Percentiles rank a stretch among this genome's conserved stretches.
These are phyloP conservation scores for Dactylellina haptotyla DNA, from an alignment of 2,329 filamentous ascomycete genomes.

Conservation along the genomic window DNA sequence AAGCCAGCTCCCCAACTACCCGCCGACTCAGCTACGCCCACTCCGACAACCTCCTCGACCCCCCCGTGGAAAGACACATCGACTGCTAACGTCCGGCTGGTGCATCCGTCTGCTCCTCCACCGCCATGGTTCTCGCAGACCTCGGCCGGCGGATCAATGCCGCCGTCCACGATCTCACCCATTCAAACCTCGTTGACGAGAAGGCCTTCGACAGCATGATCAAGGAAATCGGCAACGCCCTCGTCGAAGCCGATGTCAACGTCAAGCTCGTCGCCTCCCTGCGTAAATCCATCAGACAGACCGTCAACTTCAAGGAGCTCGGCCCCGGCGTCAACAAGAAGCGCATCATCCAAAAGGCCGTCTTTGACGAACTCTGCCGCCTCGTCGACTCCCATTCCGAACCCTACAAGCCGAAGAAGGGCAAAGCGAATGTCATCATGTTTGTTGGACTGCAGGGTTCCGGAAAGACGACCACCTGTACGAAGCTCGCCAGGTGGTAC, in stretches of 20 bases:
- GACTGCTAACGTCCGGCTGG: not conserved
- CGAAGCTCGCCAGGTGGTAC: conserved; percentile 94
- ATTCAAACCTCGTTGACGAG: conserved; percentile 92
- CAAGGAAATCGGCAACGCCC: conserved; percentile 95
- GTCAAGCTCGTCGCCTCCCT: conserved; percentile 90
- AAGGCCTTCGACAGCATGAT: conserved; percentile 99
- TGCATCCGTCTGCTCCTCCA: not conserved
- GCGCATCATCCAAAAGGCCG: conserved; percentile 94
- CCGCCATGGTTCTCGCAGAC: conserved; percentile 94
- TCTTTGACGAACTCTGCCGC: conserved; percentile 95
- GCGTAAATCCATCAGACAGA: conserved; percentile 87
- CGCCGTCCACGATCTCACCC: conserved; percentile 91
- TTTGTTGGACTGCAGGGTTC: conserved; percentile 98
- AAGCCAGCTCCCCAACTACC: too few species aligned
- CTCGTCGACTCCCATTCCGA: conserved; percentile 95
- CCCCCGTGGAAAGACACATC: too few species aligned
- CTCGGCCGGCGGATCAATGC: conserved; percentile 97
- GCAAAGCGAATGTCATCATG: conserved; percentile 97
- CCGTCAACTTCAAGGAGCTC: conserved; percentile 94
- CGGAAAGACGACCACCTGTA: conserved; percentile 98
- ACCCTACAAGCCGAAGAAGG: conserved; percentile 96
- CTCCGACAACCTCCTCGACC: too few species aligned
- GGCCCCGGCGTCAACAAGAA: conserved; percentile 96
- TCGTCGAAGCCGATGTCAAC: conserved; percentile 97
- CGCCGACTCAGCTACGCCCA: too few species aligned